phyloP scores from a whole-genome alignment of 2,329 filamentous ascomycete genomes.

The Microdochium nivale region DNA sequence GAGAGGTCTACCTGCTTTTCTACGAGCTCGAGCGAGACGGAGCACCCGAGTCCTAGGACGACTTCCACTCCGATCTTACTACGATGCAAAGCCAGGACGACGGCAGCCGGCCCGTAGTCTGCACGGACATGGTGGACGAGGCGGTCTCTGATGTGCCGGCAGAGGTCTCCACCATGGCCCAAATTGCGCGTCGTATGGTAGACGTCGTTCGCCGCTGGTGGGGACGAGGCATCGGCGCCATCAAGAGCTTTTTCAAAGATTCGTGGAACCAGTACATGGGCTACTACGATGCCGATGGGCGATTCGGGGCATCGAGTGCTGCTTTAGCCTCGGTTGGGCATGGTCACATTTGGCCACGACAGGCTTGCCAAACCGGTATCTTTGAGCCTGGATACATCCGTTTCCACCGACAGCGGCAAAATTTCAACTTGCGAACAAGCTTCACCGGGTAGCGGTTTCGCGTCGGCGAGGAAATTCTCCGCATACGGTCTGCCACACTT shows the following conservation, averaged over 20 bases:
- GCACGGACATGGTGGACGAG: background rate
- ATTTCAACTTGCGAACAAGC: too few relatives aligned
- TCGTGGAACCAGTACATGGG: slow-evolving; percentile 2
- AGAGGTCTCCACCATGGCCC: background rate
- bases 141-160: background rate
- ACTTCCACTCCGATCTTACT: background rate
- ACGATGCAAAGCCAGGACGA: background rate
- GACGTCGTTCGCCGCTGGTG: background rate
- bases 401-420: too few relatives aligned
- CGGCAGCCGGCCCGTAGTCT: background rate
- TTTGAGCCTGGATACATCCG: background rate
- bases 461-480: too few relatives aligned
- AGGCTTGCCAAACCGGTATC: background rate
- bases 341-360: background rate
- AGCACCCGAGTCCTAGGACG: slow-evolving; percentile 10
- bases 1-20: slow-evolving; percentile 91
- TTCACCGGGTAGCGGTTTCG: too few relatives aligned
- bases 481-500: too few relatives aligned
- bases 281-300: background rate
- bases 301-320: background rate
- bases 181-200: background rate
- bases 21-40: slow-evolving; percentile 69
- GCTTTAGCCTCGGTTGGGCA: background rate
- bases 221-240: background rate
- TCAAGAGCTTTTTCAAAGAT: background rate